phyloP scores from a whole-genome alignment of 108 stramenopile genomes.

The Skeletonema tropicum region DNA sequence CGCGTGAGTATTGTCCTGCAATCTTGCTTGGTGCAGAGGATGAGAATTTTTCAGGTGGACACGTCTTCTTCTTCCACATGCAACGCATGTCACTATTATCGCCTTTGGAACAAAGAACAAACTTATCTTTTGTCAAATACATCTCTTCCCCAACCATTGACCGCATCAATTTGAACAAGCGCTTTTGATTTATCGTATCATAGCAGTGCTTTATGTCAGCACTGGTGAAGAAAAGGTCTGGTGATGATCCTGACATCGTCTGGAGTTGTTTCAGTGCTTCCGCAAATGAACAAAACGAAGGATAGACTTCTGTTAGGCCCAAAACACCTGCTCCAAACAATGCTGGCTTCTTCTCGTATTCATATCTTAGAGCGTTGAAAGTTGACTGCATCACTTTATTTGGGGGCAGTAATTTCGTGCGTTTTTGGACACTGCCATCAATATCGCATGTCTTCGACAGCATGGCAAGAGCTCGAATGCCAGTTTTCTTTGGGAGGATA shows the following conservation, averaged over 20 bases:
- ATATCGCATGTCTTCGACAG: conserved; percentile 47
- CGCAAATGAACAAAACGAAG: conserved; percentile 58
- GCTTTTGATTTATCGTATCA: conserved; percentile 79
- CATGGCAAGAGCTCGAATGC: conserved; percentile 81
- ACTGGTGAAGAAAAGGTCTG: conserved; percentile 70
- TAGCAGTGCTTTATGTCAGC: conserved; percentile 87
- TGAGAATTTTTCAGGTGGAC: conserved; percentile 27
- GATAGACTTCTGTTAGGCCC: conserved; percentile 71
- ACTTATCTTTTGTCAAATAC: conserved; percentile 70
- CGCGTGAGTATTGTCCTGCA: conserved; percentile 25
- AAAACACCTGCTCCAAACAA: conserved; percentile 70
- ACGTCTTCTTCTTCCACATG: conserved; percentile 43
- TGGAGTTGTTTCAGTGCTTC: conserved; percentile 25
- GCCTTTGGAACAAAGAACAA: conserved; percentile 54
- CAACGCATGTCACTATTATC: conserved; percentile 27
- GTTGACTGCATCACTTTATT: conserved; percentile 64
- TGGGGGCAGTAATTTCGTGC: conserved; percentile 26
- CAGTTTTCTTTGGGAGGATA: conserved; percentile 78
- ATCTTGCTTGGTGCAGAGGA: conserved; percentile 17
- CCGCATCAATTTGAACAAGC: conserved; percentile 56
- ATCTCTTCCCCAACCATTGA: conserved; percentile 54
- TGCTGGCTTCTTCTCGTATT: conserved; percentile 44
- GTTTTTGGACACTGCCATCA: not conserved
- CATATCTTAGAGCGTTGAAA: conserved; percentile 74
- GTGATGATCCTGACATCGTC: not conserved